Evolutionary conservation across 1,284 basidiomycete genomes (phyloP).

Genomic region (Cutaneotrichosporon dermatis): DNA sequence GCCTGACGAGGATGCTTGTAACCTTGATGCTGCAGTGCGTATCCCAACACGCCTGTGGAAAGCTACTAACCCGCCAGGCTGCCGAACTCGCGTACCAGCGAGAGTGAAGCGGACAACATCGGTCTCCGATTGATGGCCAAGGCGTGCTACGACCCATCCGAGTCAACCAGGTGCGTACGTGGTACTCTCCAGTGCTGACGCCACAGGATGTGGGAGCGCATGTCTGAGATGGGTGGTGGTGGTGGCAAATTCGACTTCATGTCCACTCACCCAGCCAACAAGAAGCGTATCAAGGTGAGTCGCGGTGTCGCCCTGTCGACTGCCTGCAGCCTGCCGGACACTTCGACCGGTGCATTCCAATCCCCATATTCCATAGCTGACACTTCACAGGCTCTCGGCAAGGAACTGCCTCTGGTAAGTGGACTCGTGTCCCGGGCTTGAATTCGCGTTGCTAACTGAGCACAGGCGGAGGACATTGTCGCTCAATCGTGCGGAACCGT

Average conservation of each 20-base stretch:
- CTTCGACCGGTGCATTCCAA: no score
- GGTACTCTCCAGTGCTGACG: background rate
- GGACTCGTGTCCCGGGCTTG: background rate
- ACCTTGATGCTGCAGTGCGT: constrained; percentile 44
- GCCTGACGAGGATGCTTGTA: constrained; percentile 51
- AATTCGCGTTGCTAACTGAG: background rate
- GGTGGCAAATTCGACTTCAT: constrained; percentile 43
- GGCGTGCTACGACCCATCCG: constrained; percentile 46
- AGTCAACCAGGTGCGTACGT: constrained; percentile 61
- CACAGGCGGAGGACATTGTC: background rate
- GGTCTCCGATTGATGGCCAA: constrained; percentile 64
- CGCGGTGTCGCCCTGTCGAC: no score
- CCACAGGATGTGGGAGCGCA: constrained; percentile 63
- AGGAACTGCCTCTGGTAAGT: background rate
- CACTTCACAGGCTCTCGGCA: background rate
- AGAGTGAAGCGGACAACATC: constrained; percentile 77
- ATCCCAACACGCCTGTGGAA: no score
- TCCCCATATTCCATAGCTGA: background rate
- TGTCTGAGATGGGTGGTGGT: constrained; percentile 52
- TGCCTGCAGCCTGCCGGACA: no score
- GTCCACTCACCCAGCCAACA: constrained; percentile 68
- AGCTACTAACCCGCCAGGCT: constrained; percentile 47
- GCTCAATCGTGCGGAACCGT: background rate
- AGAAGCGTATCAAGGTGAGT: constrained; percentile 63
- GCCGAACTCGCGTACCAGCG: constrained; percentile 77